Conservation (phyloP, 2,329 filamentous ascomycete genomes). For the Canariomyces notabilis region DNA sequence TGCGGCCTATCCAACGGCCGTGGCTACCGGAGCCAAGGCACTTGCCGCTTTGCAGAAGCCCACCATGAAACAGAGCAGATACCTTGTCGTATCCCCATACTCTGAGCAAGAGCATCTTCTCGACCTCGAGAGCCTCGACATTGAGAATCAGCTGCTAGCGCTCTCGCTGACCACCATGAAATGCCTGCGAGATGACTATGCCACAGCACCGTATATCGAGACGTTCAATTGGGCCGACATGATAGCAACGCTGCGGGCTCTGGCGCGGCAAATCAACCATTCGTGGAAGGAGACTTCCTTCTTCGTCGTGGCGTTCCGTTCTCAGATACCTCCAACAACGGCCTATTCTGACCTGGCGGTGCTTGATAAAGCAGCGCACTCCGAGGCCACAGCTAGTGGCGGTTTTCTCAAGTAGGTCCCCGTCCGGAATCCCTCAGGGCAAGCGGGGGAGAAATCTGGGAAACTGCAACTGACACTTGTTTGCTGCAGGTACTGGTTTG, state of each 20-base stretch:
- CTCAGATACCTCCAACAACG: conserved; percentile 61
- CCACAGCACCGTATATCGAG: conserved; percentile 65
- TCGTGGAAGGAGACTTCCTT: conserved; percentile 61
- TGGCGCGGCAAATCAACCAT: conserved; percentile 44
- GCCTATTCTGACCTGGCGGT: conserved; percentile 63
- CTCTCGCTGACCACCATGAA: conserved; percentile 62
- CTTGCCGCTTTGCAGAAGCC: not conserved
- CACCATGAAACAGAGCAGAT: conserved; percentile 27
- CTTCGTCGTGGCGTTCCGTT: conserved; percentile 82
- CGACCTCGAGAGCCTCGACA: conserved; percentile 61
- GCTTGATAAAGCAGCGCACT: conserved; percentile 73
- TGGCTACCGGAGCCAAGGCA: conserved; percentile 23
- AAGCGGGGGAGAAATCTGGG: no score
- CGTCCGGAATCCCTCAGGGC: not conserved
- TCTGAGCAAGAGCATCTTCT: conserved; percentile 65
- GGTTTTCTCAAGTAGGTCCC: conserved; percentile 68
- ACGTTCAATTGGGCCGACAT: conserved; percentile 73
- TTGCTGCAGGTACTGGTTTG: conserved; percentile 76
- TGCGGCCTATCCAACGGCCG: conserved; percentile 5
- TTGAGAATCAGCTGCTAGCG: conserved; percentile 64
- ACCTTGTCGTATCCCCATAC: conserved; percentile 71
- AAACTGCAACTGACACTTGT: conserved; percentile 19
- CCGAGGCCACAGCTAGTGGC: conserved; percentile 72
- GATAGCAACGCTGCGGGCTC: conserved; percentile 50
- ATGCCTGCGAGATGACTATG: conserved; percentile 64